phyloP scores from a whole-genome alignment of 805 yeast species.

The Wickerhamiella cacticola region DNA sequence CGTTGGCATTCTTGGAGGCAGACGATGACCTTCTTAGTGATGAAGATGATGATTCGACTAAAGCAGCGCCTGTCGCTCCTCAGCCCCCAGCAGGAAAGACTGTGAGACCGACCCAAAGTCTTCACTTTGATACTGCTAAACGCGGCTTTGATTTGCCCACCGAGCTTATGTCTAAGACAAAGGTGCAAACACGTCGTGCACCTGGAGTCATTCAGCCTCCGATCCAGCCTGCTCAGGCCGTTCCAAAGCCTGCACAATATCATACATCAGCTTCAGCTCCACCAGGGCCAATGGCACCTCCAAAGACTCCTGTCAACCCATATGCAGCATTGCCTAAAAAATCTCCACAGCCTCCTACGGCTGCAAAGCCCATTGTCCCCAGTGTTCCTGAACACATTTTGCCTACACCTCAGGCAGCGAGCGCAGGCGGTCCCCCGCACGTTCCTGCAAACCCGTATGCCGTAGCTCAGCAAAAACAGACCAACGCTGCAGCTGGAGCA shows the following conservation, averaged over 20 bases:
- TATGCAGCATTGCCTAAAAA: slow-evolving; percentile 9
- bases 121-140: slow-evolving; percentile 21
- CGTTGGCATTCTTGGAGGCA: slow-evolving; percentile 25
- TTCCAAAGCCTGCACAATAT: neutral
- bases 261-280: slow-evolving; percentile 16
- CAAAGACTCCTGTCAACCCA: slow-evolving; percentile 11
- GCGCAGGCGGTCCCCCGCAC: slow-evolving; percentile 5
- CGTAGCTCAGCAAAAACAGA: neutral
- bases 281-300: slow-evolving; percentile 8
- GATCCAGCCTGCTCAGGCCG: neutral
- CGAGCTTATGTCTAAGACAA: slow-evolving; percentile 20
- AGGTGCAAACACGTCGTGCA: neutral
- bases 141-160: slow-evolving; percentile 29
- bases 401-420: neutral
- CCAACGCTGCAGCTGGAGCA: no score
- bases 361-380: slow-evolving; percentile 14
- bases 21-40: slow-evolving; percentile 29
- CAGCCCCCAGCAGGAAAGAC: neutral
- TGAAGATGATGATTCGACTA: slow-evolving; percentile 20
- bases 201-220: neutral
- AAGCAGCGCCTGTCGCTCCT: neutral
- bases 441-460: slow-evolving; percentile 10
- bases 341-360: slow-evolving; percentile 12
- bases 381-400: slow-evolving; percentile 6
- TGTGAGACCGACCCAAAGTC: slow-evolving; percentile 15